Base-by-base conservation (phyloP, 2,329 filamentous ascomycete genomes). In the Xylariales sp. region DNA sequence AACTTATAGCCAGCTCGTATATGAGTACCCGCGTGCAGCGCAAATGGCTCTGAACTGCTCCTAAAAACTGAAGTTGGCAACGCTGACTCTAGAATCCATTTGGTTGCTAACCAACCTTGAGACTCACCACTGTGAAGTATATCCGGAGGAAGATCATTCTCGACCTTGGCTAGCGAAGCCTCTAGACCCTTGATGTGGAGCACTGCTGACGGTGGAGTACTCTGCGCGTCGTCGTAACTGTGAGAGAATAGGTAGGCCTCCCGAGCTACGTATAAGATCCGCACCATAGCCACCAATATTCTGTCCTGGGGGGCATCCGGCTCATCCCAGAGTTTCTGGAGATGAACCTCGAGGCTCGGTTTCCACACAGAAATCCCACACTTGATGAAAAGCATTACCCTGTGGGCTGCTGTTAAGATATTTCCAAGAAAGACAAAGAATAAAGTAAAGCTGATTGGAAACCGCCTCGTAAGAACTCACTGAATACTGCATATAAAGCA, bases 331-430 rank as follows among this genome's bases (percentile, higher is more conserved):
- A 83, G 56, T 2, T 65, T 45, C 5, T 63, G 54, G 1, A 82
- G 58, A 24, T 69, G 75, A 24, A 81, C 75, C 20, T 80, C 76
- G 62, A 83, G 69, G 37, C 78, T 69, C 2, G 69, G 47, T 1
- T 70, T 79, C 78, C 78, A 84, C 3, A 61, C 63, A 34, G 47
- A 40, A 20, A 21, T 28, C n/a, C 52, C 44, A 14, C 42, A 47
- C 33, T 43, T 47, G 18, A 57, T 30, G 29, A 57, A 53, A 12
- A 44, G n/a, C n/a, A n/a, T n/a, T n/a, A n/a, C n/a, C n/a, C n/a
- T n/a, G n/a, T n/a, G n/a, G n/a, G n/a, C n/a, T n/a, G n/a, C n/a
- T n/a, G n/a, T n/a, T n/a, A n/a, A n/a, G n/a, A n/a, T n/a, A n/a
- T n/a, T n/a, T n/a, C n/a, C n/a, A n/a, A n/a, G n/a, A n/a, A n/a